A percentile compares a stretch with the other conserved stretches of the same genome.
phyloP scores from a whole-genome alignment of 192 early-diverging fungal genomes.

The Coemansia sp. region DNA sequence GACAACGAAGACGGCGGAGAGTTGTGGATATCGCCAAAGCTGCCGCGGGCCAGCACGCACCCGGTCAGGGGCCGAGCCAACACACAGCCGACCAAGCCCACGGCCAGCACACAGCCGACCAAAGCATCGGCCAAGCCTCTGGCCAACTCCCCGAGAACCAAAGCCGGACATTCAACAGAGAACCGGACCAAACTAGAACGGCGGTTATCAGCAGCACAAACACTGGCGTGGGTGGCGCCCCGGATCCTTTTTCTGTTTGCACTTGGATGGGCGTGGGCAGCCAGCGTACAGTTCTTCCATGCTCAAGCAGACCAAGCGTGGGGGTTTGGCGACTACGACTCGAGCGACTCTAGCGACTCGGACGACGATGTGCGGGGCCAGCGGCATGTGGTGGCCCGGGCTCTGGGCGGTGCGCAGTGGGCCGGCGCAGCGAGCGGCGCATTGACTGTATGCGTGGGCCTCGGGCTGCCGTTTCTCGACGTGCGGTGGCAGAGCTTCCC shows the following conservation, averaged over 20 bases:
- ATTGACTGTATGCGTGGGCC: constrained; percentile 36
- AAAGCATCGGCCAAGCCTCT: too few species aligned
- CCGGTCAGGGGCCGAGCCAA: background rate
- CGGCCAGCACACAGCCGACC: background rate
- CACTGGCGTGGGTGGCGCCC: constrained; percentile 43
- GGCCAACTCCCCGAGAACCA: too few species aligned
- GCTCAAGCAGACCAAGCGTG: constrained; percentile 20
- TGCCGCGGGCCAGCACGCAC: constrained; percentile 23
- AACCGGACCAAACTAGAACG: constrained; percentile 1
- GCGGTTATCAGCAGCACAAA: constrained; percentile 21
- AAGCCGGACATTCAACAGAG: background rate
- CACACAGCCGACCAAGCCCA: background rate
- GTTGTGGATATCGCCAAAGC: constrained; percentile 50
- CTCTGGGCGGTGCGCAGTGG: constrained; percentile 36
- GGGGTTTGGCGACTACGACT: constrained; percentile 10
- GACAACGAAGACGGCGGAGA: constrained; percentile 37
- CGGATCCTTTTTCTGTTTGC: constrained; percentile 40
- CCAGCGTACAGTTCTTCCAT: constrained; percentile 48
- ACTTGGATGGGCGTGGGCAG: constrained; percentile 47
- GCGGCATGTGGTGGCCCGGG: constrained; percentile 40
- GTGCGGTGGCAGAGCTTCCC: constrained; percentile 38
- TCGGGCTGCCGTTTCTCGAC: constrained; percentile 46
- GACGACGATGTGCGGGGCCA: constrained; percentile 22
- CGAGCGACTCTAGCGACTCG: constrained; percentile 19
- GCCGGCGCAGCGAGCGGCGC: constrained; percentile 33